Evolutionary conservation across 768 basidiomycete genomes (phyloP).

Genomic region (Tremella mesenterica): DNA sequence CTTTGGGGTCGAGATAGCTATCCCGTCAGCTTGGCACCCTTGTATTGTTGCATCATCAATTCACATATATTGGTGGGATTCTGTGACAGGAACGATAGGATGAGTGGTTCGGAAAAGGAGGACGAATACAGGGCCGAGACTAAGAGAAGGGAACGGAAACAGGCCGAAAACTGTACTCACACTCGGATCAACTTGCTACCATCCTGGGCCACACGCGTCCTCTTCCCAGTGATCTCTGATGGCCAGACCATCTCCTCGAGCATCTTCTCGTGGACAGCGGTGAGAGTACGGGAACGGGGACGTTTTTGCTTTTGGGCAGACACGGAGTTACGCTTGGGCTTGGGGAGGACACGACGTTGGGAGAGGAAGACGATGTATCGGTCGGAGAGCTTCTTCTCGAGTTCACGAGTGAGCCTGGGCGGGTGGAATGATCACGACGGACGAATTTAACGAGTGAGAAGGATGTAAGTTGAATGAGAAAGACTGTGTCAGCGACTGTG

Average conservation of each 20-base stretch:
- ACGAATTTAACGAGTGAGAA: not conserved
- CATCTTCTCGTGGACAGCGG: conserved; percentile 94
- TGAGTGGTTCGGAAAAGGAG: not conserved
- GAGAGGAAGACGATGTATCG: conserved; percentile 98
- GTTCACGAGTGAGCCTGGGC: conserved; percentile 83
- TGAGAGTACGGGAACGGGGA: conserved; percentile 92
- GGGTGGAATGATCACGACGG: conserved; percentile 2
- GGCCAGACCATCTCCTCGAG: conserved; percentile 98
- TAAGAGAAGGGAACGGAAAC: not conserved
- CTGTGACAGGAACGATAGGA: not conserved
- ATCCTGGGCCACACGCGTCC: conserved; percentile 85
- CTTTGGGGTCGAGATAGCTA: conserved; percentile 95
- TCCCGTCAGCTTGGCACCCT: not conserved
- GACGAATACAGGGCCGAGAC: not conserved
- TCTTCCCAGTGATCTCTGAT: conserved; percentile 97
- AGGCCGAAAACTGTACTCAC: conserved; percentile 52
- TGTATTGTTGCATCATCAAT: not conserved
- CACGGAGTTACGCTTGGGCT: conserved; percentile 86
- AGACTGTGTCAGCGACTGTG: conserved; percentile 11
- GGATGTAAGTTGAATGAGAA: not conserved
- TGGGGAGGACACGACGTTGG: conserved; percentile 96
- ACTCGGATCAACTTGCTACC: conserved; percentile 95
- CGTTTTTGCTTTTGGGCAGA: conserved; percentile 75
- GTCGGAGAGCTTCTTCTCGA: conserved; percentile 99
- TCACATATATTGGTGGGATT: not conserved